These are phyloP conservation scores for Plantago lanceolata DNA, from an alignment of 305 asterid genomes.

Conservation along the genomic window DNA sequence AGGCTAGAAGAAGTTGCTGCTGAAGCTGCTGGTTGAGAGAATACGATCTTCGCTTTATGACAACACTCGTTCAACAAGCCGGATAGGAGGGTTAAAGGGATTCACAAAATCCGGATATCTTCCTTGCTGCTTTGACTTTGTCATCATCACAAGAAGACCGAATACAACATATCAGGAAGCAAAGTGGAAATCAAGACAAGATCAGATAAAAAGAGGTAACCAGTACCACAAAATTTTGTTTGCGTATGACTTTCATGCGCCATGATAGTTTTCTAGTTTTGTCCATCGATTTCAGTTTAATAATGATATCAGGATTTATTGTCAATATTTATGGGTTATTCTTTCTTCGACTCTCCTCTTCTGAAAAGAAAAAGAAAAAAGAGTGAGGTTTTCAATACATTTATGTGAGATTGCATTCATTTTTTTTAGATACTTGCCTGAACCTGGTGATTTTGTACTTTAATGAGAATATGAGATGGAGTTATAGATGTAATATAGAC, in stretches of 20 bases:
- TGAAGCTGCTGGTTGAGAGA: conserved; percentile 14
- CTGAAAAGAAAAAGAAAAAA: conserved; percentile 19
- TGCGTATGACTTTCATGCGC: conserved; percentile 13
- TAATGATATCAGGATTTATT: conserved; percentile 25
- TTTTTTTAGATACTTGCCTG: neutral
- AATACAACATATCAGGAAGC: conserved; percentile 18
- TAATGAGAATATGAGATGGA: too few relatives aligned
- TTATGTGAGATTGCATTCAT: neutral
- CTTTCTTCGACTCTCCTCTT: conserved; percentile 22
- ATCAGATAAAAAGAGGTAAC: conserved; percentile 20
- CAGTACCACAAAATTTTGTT: conserved; percentile 23
- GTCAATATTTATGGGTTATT: conserved; percentile 26
- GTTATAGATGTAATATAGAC: too few relatives aligned
- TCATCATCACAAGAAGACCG: neutral
- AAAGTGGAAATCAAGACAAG: conserved; percentile 22
- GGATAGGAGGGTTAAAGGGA: too few relatives aligned
- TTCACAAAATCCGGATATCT: neutral
- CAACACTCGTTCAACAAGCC: too few relatives aligned
- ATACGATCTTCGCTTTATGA: neutral
- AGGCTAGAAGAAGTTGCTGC: conserved; percentile 69
- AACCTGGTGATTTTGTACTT: too few relatives aligned
- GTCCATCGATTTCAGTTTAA: conserved; percentile 24
- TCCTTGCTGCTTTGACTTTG: neutral
- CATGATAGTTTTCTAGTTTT: conserved; percentile 22
- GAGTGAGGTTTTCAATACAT: neutral